These are phyloP conservation scores for Tephrocybe rancida DNA, from an alignment of 768 basidiomycete genomes.

Conservation along the genomic window DNA sequence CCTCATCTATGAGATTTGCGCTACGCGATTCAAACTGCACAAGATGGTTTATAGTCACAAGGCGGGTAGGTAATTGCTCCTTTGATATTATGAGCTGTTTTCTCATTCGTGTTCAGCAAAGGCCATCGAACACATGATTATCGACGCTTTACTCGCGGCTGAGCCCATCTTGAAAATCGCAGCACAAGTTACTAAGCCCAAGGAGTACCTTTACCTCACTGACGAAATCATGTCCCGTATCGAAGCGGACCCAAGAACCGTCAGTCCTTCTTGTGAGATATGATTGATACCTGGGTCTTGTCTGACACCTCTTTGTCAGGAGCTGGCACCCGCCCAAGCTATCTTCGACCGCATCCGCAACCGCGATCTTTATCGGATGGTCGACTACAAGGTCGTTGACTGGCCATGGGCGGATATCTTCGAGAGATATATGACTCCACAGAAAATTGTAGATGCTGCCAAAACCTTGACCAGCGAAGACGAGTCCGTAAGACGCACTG, in stretches of 20 bases:
- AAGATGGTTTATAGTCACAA: conserved; percentile 86
- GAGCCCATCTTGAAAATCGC: conserved; percentile 68
- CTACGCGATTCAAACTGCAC: conserved; percentile 77
- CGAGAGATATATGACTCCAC: conserved; percentile 38
- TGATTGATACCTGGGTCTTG: neutral
- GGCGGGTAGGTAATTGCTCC: conserved; percentile 47
- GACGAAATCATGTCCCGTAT: conserved; percentile 69
- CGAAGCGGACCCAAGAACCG: conserved; percentile 52
- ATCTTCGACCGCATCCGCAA: conserved; percentile 63
- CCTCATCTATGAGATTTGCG: conserved; percentile 72
- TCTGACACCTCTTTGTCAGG: conserved; percentile 41
- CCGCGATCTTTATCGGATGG: conserved; percentile 70
- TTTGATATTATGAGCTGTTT: neutral
- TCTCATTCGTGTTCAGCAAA: conserved; percentile 46
- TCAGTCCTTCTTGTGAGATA: no score
- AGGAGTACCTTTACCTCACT: conserved; percentile 63
- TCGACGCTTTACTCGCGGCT: conserved; percentile 71
- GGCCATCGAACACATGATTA: conserved; percentile 84
- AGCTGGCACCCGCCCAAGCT: conserved; percentile 55
- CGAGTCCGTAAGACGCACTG: conserved; percentile 20
- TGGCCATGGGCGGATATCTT: conserved; percentile 40
- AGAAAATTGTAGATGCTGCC: conserved; percentile 46
- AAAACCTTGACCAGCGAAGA: conserved; percentile 24
- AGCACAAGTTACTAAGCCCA: conserved; percentile 53
- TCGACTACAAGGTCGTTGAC: conserved; percentile 63